Conservation (phyloP, 495 filamentous ascomycete genomes). For the Penicillium canescens region DNA sequence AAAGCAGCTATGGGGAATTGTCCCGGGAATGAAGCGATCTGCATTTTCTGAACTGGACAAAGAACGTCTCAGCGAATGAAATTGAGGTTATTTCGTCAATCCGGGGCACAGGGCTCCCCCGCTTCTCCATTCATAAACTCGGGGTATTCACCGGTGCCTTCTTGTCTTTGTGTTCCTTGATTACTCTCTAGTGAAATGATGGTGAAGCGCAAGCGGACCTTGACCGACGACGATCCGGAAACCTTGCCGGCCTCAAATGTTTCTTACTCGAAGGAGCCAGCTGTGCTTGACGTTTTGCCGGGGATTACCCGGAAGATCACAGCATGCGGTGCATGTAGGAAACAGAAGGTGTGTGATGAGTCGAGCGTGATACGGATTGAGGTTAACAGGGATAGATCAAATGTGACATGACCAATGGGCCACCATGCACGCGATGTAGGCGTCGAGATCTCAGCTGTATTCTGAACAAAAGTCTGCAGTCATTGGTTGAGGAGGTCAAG, state of each 20-base stretch:
- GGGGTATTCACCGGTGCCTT: slow-evolving; percentile 16
- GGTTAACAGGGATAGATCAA: slow-evolving; percentile 34
- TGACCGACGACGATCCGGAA: slow-evolving; percentile 17
- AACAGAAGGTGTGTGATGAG: slow-evolving; percentile 36
- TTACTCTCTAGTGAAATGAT: neutral
- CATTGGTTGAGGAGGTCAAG: slow-evolving; percentile 39
- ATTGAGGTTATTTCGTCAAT: slow-evolving; percentile 5
- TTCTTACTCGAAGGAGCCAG: slow-evolving; percentile 9
- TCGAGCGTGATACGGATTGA: neutral
- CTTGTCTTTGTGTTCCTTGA: neutral
- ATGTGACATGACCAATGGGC: slow-evolving; percentile 41
- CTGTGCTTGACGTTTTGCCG: slow-evolving; percentile 26
- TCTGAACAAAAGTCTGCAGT: slow-evolving; percentile 47
- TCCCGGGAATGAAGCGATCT: slow-evolving; percentile 7
- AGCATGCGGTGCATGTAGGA: slow-evolving; percentile 45
- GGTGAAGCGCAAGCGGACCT: slow-evolving; percentile 17
- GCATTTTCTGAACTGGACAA: slow-evolving; percentile 1
- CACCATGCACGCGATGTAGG: slow-evolving; percentile 41
- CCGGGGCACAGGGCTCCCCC: slow-evolving; percentile 2
- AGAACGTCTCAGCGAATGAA: slow-evolving; percentile 9
- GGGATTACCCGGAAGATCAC: slow-evolving; percentile 47
- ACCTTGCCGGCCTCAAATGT: slow-evolving; percentile 14
- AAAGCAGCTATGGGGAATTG: slow-evolving; percentile 10
- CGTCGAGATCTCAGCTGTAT: slow-evolving; percentile 41
- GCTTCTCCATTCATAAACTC: slow-evolving; percentile 14